A percentile compares a stretch with the other conserved stretches of the same genome.
phyloP scores from a whole-genome alignment of 371 early-diverging fungal genomes.

The Mortierella sp. region DNA sequence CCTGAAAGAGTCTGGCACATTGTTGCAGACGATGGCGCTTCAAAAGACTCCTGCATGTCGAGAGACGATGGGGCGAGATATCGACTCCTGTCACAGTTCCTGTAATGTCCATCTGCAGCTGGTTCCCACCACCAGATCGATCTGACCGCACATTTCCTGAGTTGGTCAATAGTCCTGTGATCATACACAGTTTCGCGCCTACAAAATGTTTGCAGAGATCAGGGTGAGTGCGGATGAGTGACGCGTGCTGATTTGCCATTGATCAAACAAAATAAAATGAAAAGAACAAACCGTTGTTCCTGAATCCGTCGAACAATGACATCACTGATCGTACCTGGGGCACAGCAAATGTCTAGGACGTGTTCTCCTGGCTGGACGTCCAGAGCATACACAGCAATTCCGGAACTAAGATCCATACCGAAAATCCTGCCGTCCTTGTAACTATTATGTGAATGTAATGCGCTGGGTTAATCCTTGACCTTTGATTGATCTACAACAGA shows the following conservation, averaged over 20 bases:
- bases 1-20: slow-evolving; percentile 72
- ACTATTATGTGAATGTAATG: background rate
- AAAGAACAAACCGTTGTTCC: background rate
- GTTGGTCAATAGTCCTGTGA: slow-evolving; percentile 76
- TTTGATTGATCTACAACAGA: too few relatives aligned
- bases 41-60: slow-evolving; percentile 76
- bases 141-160: slow-evolving; percentile 55
- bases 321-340: slow-evolving; percentile 61
- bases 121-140: slow-evolving; percentile 26
- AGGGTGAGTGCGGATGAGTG: background rate
- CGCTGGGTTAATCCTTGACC: too few relatives aligned
- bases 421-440: slow-evolving; percentile 65
- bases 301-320: background rate
- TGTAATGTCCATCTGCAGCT: slow-evolving; percentile 44
- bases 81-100: slow-evolving; percentile 97
- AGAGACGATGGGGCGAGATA: slow-evolving; percentile 78
- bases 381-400: slow-evolving; percentile 76
- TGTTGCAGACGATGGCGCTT: slow-evolving; percentile 76
- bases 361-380: slow-evolving; percentile 75
- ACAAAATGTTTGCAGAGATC: background rate
- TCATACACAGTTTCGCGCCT: slow-evolving; percentile 88
- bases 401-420: slow-evolving; percentile 92
- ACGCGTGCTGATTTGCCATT: background rate
- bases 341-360: slow-evolving; percentile 85
- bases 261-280: background rate